A percentile compares a stretch with the other conserved stretches of the same genome.
phyloP scores from a whole-genome alignment of 345 rosid genomes.

The Physaria fendleri region DNA sequence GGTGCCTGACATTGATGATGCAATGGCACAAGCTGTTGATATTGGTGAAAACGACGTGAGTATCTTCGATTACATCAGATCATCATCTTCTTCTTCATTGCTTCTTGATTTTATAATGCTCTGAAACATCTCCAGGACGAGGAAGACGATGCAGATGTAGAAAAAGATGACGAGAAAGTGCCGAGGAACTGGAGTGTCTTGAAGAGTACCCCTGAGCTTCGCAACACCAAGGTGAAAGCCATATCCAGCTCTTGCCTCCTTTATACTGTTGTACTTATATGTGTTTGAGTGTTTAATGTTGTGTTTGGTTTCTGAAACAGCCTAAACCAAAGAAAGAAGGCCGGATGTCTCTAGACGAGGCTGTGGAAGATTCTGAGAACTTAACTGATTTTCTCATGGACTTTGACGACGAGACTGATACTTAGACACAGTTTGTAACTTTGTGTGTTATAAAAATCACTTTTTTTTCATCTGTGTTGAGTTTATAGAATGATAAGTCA shows the following conservation, averaged over 20 bases:
- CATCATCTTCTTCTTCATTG: neutral
- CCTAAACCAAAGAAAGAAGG: constrained; percentile 57
- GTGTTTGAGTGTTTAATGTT: neutral
- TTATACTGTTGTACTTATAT: neutral
- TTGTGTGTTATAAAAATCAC: no score
- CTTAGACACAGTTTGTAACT: constrained; percentile 1
- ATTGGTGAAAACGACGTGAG: constrained; percentile 91
- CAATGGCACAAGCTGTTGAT: constrained; percentile 90
- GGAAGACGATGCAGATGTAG: constrained; percentile 49
- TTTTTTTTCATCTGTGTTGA: neutral
- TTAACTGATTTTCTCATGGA: constrained; percentile 92
- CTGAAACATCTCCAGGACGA: constrained; percentile 45
- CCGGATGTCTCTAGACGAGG: constrained; percentile 59
- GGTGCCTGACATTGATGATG: constrained; percentile 78
- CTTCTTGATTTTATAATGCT: neutral
- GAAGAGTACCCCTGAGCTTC: constrained; percentile 67
- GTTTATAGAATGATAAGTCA: constrained; percentile 1
- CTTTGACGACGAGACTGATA: constrained; percentile 59
- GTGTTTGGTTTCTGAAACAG: constrained; percentile 36
- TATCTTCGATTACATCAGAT: neutral
- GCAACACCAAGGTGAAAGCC: constrained; percentile 48
- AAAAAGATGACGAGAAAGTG: constrained; percentile 62
- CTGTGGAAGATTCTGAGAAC: constrained; percentile 78
- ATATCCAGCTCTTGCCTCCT: neutral
- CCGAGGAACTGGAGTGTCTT: constrained; percentile 81